A percentile compares a stretch with the other conserved stretches of the same genome.
Evolutionary conservation across 1,139 yeast genomes (phyloP).

Genomic region (Geotrichum australiense): DNA sequence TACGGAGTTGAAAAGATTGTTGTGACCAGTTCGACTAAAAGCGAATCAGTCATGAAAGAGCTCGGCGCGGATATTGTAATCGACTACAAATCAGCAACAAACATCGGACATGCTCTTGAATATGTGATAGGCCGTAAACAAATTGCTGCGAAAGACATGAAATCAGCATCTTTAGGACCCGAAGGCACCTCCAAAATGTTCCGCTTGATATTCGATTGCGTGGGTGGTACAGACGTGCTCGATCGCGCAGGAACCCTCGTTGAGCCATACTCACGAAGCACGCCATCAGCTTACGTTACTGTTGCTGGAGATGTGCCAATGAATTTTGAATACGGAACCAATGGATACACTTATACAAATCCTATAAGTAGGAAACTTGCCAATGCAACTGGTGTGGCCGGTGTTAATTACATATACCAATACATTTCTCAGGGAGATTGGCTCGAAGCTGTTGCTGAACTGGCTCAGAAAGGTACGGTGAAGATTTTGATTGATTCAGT

Average conservation of each 20-base stretch:
- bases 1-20: slow-evolving; percentile 41
- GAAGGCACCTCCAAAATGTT: slow-evolving; percentile 9
- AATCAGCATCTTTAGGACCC: slow-evolving; percentile 3
- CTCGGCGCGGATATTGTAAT: slow-evolving; percentile 49
- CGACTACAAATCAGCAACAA: slow-evolving; percentile 42
- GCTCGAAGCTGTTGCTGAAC: slow-evolving; percentile 31
- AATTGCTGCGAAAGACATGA: slow-evolving; percentile 13
- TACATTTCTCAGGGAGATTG: slow-evolving; percentile 24
- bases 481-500: slow-evolving; percentile 48
- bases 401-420: slow-evolving; percentile 31
- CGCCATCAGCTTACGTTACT: slow-evolving; percentile 43
- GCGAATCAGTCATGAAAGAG: slow-evolving; percentile 39
- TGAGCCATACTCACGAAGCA: slow-evolving; percentile 33
- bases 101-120: slow-evolving; percentile 15
- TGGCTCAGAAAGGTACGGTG: slow-evolving; percentile 41
- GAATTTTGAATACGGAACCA: slow-evolving; percentile 20
- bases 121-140: slow-evolving; percentile 16
- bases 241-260: slow-evolving; percentile 33
- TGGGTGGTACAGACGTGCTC: slow-evolving; percentile 30
- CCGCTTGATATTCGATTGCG: slow-evolving; percentile 17
- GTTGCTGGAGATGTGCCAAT: slow-evolving; percentile 45
- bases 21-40: slow-evolving; percentile 31
- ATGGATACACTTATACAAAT: slow-evolving; percentile 22
- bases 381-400: slow-evolving; percentile 22
- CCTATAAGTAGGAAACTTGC: slow-evolving; percentile 26